phyloP scores from a whole-genome alignment of 768 basidiomycete species.

The Rhodosporidiobolus odoratus region DNA sequence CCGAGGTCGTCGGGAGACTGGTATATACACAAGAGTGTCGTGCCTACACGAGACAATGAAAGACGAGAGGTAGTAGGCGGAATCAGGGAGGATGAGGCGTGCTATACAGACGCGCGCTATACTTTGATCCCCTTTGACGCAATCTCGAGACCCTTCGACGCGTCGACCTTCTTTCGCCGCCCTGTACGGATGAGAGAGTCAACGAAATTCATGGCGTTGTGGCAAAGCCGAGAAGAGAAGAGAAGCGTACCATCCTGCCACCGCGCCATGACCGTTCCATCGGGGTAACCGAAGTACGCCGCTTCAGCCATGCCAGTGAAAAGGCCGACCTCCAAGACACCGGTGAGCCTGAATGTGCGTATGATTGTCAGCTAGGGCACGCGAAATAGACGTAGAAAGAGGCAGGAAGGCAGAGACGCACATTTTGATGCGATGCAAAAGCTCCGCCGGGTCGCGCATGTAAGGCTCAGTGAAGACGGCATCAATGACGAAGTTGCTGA shows the following conservation, averaged over 20 bases:
- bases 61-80: too few relatives aligned
- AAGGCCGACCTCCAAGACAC: constrained; percentile 97
- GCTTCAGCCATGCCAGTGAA: constrained; percentile 89
- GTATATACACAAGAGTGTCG: too few relatives aligned
- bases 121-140: background rate
- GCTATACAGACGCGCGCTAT: too few relatives aligned
- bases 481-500: constrained; percentile 84
- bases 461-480: constrained; percentile 72
- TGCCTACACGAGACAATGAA: too few relatives aligned
- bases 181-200: background rate
- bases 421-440: constrained; percentile 70
- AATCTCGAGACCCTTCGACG: constrained; percentile 1
- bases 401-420: background rate
- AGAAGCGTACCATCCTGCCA: constrained; percentile 26
- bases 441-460: constrained; percentile 56
- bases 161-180: constrained; percentile 1
- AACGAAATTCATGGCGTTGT: too few relatives aligned
- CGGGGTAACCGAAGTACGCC: constrained; percentile 67
- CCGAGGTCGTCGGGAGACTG: too few relatives aligned
- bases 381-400: background rate
- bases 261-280: constrained; percentile 35
- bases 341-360: constrained; percentile 63
- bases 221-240: background rate
- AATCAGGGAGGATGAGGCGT: too few relatives aligned
- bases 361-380: background rate